These are phyloP conservation scores for Arachis hypogaea DNA, from an alignment of 306 rosid genomes.

Conservation along the genomic window DNA sequence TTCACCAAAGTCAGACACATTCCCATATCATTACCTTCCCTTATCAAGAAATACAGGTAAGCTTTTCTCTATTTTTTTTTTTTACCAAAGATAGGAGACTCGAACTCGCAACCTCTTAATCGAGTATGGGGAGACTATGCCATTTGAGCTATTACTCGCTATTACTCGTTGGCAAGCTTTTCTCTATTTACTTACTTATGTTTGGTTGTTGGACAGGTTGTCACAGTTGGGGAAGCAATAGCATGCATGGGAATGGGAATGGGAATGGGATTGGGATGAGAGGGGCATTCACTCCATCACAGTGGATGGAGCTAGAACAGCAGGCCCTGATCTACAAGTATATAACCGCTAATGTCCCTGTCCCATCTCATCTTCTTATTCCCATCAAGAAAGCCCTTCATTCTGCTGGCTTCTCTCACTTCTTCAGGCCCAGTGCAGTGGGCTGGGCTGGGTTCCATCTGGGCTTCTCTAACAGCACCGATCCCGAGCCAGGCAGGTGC, in stretches of 20 bases:
- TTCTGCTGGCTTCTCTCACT: slow-evolving; percentile 64
- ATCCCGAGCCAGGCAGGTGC: slow-evolving; percentile 99
- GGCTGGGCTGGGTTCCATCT: slow-evolving; percentile 94
- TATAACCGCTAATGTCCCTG: slow-evolving; percentile 73
- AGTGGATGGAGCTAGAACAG: slow-evolving; percentile 97
- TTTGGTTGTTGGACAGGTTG: slow-evolving; percentile 39
- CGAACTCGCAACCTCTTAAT: too few relatives aligned
- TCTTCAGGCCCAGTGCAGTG: slow-evolving; percentile 78
- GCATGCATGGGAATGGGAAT: slow-evolving; percentile 55
- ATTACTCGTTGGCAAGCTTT: too few relatives aligned
- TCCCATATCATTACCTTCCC: slow-evolving; percentile 41
- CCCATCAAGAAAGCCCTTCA: slow-evolving; percentile 86
- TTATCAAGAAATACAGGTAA: slow-evolving; percentile 59
- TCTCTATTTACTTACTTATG: too few relatives aligned
- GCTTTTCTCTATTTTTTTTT: too few relatives aligned
- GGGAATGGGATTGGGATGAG: slow-evolving; percentile 24
- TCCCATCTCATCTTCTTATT: slow-evolving; percentile 83
- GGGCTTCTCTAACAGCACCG: slow-evolving; percentile 89
- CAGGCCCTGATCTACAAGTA: slow-evolving; percentile 97
- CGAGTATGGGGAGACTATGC: too few relatives aligned
- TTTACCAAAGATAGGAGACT: too few relatives aligned
- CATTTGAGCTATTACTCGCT: too few relatives aligned
- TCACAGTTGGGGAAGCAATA: slow-evolving; percentile 48
- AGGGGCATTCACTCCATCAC: slow-evolving; percentile 89
- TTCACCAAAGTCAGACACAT: slow-evolving; percentile 69